These are phyloP conservation scores for Candida cerambycidarum DNA, from an alignment of 805 yeast species.

Conservation along the genomic window DNA sequence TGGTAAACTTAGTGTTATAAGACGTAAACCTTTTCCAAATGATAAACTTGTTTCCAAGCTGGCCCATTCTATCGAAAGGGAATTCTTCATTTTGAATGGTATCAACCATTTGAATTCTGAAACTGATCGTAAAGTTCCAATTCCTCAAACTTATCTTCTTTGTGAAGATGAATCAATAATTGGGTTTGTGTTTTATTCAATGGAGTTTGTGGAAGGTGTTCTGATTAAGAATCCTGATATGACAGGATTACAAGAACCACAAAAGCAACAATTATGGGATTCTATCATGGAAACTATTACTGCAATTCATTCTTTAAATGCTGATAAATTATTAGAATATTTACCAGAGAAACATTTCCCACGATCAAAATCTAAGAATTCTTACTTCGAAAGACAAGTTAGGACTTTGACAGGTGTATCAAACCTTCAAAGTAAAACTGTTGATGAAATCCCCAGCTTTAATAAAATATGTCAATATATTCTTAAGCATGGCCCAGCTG, in stretches of 20 bases:
- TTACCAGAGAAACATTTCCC: constrained; percentile 49
- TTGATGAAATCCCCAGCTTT: constrained; percentile 50
- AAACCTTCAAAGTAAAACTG: constrained; percentile 33
- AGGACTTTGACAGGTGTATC: constrained; percentile 47
- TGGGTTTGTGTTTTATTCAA: constrained; percentile 58
- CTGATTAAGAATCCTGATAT: constrained; percentile 55
- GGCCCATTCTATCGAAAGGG: constrained; percentile 66
- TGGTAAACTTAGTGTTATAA: constrained; percentile 45
- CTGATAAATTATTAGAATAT: constrained; percentile 36
- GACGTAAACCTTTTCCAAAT: constrained; percentile 57
- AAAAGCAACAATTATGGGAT: constrained; percentile 40
- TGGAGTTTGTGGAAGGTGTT: constrained; percentile 59
- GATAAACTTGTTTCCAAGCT: constrained; percentile 49
- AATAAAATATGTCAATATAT: constrained; percentile 44
- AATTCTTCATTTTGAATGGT: constrained; percentile 49
- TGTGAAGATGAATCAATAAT: constrained; percentile 57
- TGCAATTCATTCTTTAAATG: constrained; percentile 51
- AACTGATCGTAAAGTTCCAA: constrained; percentile 40
- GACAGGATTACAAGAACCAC: constrained; percentile 28
- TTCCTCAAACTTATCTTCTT: constrained; percentile 51
- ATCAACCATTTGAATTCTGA: constrained; percentile 29
- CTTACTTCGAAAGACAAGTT: constrained; percentile 56
- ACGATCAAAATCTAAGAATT: constrained; percentile 20
- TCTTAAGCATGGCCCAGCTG: constrained; percentile 44
- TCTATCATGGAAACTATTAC: constrained; percentile 49